Evolutionary conservation across 768 basidiomycete species (phyloP), one percentile per base, ranked within the genome.

Genomic region (Auriscalpium vulgare): DNA sequence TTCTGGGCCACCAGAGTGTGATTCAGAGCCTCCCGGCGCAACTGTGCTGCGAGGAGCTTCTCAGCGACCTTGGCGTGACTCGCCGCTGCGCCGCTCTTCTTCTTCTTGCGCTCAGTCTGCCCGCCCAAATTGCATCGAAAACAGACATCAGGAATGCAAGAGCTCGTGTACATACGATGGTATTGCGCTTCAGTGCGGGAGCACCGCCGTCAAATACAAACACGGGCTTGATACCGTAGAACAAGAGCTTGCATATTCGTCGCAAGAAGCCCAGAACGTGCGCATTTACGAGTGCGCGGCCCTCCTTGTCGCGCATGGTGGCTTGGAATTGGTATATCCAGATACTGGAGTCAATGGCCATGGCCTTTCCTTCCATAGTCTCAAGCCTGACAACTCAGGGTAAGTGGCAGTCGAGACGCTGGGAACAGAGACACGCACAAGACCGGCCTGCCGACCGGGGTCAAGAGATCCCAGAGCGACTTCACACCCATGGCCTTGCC

Each of bases 321-420:
- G 95, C 95, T 73, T 98, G 95, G 66, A 99, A 99, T 70, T 99
- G 97, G 70, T 99, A 99, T 53, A 99, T 85, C 97, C 97, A 99
- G 60, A 99, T 98, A 62, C 93, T 97, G 4, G 95, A 97, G 71
- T 99, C 97, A 55, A 99, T 98, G 3, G 97, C 97, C 74, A 99
- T 83, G 10, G 83, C 75, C 68, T 94, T 95, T n/a, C 93, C 94
- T 65, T 95, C 94, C 67, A 95, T 81, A 0, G 88, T 94, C 72
- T 99, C 95, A 54, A 98, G 76, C 71, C 94, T 58, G 37, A 16
- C 8, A 21, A 10, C 2, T 40, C 3, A 44, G 14, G 45, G 47
- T 34, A 45, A 44, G 19, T 16, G 34, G 36, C 29, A 56, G 52
- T 14, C 43, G 50, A 13, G 17, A 17, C 10, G 19, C n/a, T 8